Evolutionary conservation across 768 basidiomycete species (phyloP).

Genomic region (Boletus speciosus): DNA sequence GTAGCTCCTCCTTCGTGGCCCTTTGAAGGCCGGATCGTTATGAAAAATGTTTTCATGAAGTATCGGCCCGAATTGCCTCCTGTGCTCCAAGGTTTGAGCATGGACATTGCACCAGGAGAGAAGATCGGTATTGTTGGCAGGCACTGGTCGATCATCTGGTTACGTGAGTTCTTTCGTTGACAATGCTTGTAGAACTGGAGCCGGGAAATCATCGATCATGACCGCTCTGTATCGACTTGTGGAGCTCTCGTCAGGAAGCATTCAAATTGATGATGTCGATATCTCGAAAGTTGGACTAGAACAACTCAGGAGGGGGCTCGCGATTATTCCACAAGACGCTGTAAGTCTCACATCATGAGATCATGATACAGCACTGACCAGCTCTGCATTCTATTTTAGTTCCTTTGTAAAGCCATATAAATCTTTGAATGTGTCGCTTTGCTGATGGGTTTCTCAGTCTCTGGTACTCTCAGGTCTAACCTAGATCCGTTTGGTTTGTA

Average conservation of each 20-base stretch:
- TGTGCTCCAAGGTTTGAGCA: conserved; percentile 78
- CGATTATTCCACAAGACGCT: conserved; percentile 82
- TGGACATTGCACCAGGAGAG: conserved; percentile 71
- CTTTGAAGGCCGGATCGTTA: conserved; percentile 61
- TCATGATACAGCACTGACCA: not conserved
- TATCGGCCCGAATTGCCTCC: conserved; percentile 87
- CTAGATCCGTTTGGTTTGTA: conserved; percentile 85
- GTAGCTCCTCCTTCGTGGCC: conserved; percentile 74
- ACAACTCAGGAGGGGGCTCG: conserved; percentile 62
- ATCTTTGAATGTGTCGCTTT: conserved; percentile 2
- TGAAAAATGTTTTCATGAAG: conserved; percentile 72
- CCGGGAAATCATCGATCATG: conserved; percentile 90
- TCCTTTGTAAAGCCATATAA: conserved; percentile 35
- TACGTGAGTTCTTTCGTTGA: not conserved
- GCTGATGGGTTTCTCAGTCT: conserved; percentile 41
- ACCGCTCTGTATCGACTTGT: conserved; percentile 83
- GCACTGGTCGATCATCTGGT: conserved; percentile 25
- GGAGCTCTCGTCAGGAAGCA: conserved; percentile 71
- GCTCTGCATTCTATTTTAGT: conserved; percentile 17
- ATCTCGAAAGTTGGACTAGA: conserved; percentile 76
- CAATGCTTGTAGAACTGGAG: conserved; percentile 56
- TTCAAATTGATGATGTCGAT: conserved; percentile 80
- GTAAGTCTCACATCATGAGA: conserved; percentile 6
- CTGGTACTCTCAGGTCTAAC: conserved; percentile 80
- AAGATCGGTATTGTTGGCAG: conserved; percentile 90